phyloP scores from a whole-genome alignment of 495 filamentous ascomycete genomes.

The Penicillium daleae region DNA sequence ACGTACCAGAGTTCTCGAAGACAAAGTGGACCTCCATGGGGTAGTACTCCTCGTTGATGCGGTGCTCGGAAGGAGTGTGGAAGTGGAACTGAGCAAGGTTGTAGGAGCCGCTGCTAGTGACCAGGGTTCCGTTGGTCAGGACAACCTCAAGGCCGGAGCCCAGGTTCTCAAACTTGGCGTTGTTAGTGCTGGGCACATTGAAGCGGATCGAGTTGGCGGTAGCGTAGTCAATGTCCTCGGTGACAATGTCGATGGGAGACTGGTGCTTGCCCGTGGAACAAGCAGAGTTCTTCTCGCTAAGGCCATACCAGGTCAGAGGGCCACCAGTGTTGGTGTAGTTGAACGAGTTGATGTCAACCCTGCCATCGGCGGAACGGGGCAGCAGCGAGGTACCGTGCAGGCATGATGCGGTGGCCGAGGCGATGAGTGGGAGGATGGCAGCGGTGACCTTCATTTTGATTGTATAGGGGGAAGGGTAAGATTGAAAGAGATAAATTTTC shows the following conservation, averaged over 20 bases:
- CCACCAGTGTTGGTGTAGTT: conserved; percentile 55
- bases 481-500: not conserved
- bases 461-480: not conserved
- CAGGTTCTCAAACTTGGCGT: conserved; percentile 60
- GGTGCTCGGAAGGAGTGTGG: conserved; percentile 71
- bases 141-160: conserved; percentile 63
- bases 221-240: conserved; percentile 32
- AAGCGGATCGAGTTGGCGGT: conserved; percentile 39
- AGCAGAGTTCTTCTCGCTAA: conserved; percentile 40
- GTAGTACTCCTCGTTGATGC: conserved; percentile 56
- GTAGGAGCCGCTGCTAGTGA: conserved; percentile 50
- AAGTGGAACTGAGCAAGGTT: conserved; percentile 69
- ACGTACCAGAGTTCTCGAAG: conserved; percentile 53
- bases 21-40: conserved; percentile 71
- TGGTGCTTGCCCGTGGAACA: conserved; percentile 61
- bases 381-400: conserved; percentile 23
- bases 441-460: conserved; percentile 20
- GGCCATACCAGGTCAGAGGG: conserved; percentile 61
- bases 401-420: conserved; percentile 19
- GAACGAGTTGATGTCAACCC: conserved; percentile 21
- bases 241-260: conserved; percentile 64
- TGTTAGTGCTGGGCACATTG: conserved; percentile 42
- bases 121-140: conserved; percentile 44
- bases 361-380: conserved; percentile 22
- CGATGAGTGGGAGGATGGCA: conserved; percentile 18